Conservation (phyloP, 176 grass and related monocot genomes). For the Raddia distichophylla region DNA sequence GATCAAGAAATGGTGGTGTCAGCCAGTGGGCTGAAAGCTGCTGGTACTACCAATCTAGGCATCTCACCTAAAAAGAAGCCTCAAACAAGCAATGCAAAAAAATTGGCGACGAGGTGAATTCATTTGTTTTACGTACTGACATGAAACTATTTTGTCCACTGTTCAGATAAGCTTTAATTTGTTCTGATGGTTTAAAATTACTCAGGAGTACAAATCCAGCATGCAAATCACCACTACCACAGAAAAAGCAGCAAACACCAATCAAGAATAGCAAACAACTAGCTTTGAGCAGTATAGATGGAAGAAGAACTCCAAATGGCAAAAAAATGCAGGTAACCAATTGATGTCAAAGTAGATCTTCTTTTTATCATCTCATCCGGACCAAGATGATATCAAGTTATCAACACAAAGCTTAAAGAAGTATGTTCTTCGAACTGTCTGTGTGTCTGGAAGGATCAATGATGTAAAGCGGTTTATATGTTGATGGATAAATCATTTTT, state of each 20-base stretch:
- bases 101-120: constrained; percentile 56
- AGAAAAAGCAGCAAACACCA: constrained; percentile 63
- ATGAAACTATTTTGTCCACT: constrained; percentile 31
- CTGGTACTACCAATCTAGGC: constrained; percentile 33
- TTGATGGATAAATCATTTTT: constrained; percentile 30
- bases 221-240: constrained; percentile 51
- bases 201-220: constrained; percentile 53
- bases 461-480: constrained; percentile 30
- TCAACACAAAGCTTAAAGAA: constrained; percentile 27
- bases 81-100: constrained; percentile 48
- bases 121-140: constrained; percentile 16
- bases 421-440: constrained; percentile 22
- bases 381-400: background rate
- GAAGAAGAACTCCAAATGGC: constrained; percentile 50
- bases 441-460: constrained; percentile 27
- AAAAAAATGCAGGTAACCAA: constrained; percentile 44
- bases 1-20: constrained; percentile 67
- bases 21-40: constrained; percentile 53
- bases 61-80: constrained; percentile 63
- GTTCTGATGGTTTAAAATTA: constrained; percentile 39
- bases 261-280: constrained; percentile 41
- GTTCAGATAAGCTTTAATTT: constrained; percentile 30
- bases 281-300: constrained; percentile 31
- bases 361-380: constrained; percentile 12
- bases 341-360: constrained; percentile 28